Conservation (phyloP, 371 early-diverging fungal species). For the Syncephalastrum sp. region DNA sequence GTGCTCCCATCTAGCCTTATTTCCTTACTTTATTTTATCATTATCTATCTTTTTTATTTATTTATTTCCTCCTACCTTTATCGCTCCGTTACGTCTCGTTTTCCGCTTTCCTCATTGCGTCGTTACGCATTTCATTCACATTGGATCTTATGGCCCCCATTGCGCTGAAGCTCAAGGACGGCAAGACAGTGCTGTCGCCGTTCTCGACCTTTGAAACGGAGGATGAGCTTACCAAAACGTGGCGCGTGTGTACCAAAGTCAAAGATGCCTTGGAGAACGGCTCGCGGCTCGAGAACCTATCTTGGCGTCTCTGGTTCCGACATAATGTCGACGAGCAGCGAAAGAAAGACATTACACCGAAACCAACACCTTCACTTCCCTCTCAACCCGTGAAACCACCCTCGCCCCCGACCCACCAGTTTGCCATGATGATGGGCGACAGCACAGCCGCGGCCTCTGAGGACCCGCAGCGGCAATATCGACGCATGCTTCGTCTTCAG, state of each 20-base stretch:
- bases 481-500: slow-evolving; percentile 4
- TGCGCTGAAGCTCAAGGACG: slow-evolving; percentile 72
- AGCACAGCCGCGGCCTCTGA: background rate
- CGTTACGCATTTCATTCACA: background rate
- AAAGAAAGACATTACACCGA: slow-evolving; percentile 9
- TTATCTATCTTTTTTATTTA: too few relatives aligned
- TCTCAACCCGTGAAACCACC: background rate
- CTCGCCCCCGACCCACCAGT: slow-evolving; percentile 4
- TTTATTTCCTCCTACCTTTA: background rate
- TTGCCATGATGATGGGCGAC: slow-evolving; percentile 1
- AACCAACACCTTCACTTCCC: slow-evolving; percentile 7
- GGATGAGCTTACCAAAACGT: slow-evolving; percentile 73
- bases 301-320: slow-evolving; percentile 86
- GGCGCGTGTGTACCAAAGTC: slow-evolving; percentile 86
- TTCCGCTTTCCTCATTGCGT: background rate
- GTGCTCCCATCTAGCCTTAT: too few relatives aligned
- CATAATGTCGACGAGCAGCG: slow-evolving; percentile 53
- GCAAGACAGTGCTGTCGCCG: slow-evolving; percentile 55
- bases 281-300: slow-evolving; percentile 80
- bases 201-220: slow-evolving; percentile 63
- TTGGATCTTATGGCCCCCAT: slow-evolving; percentile 63
- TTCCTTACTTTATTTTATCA: too few relatives aligned
- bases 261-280: slow-evolving; percentile 87
- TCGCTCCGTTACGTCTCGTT: slow-evolving; percentile 4
- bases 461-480: slow-evolving; percentile 1